A percentile compares a stretch with the other conserved stretches of the same genome.
Conservation (phyloP, 1,284 basidiomycete species). For the Puccinia hordei region DNA sequence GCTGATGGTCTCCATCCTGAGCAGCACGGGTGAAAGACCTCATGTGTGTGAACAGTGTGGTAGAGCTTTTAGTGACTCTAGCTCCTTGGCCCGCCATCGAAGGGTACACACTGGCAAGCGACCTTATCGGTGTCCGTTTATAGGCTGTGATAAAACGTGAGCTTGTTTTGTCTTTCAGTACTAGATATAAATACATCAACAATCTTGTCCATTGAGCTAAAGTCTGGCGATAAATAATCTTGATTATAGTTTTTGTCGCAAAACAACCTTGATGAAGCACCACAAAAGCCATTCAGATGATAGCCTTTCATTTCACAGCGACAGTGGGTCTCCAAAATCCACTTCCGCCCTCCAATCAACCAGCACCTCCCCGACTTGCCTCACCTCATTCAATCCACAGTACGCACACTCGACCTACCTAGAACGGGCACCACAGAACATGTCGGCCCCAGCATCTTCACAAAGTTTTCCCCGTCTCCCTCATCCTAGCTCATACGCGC, state of each 20-base stretch:
- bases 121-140: slow-evolving; percentile 55
- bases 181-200: background rate
- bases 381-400: slow-evolving; percentile 23
- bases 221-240: background rate
- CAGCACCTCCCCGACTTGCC: slow-evolving; percentile 29
- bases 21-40: slow-evolving; percentile 65
- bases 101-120: slow-evolving; percentile 63
- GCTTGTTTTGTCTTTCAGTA: background rate
- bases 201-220: background rate
- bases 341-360: slow-evolving; percentile 27
- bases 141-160: slow-evolving; percentile 50
- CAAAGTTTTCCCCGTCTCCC: slow-evolving; percentile 28
- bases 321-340: slow-evolving; percentile 37
- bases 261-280: slow-evolving; percentile 62
- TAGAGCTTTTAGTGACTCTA: slow-evolving; percentile 66
- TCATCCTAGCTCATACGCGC: slow-evolving; percentile 22
- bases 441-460: slow-evolving; percentile 35
- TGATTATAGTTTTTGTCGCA: slow-evolving; percentile 58
- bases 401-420: slow-evolving; percentile 27
- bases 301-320: slow-evolving; percentile 43
- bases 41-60: slow-evolving; percentile 64
- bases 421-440: slow-evolving; percentile 16
- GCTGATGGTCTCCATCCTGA: slow-evolving; percentile 52
- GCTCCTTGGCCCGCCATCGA: slow-evolving; percentile 65
- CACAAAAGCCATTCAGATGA: slow-evolving; percentile 56